phyloP scores from a whole-genome alignment of 495 filamentous ascomycete species.

The Achaetomiella virescens region DNA sequence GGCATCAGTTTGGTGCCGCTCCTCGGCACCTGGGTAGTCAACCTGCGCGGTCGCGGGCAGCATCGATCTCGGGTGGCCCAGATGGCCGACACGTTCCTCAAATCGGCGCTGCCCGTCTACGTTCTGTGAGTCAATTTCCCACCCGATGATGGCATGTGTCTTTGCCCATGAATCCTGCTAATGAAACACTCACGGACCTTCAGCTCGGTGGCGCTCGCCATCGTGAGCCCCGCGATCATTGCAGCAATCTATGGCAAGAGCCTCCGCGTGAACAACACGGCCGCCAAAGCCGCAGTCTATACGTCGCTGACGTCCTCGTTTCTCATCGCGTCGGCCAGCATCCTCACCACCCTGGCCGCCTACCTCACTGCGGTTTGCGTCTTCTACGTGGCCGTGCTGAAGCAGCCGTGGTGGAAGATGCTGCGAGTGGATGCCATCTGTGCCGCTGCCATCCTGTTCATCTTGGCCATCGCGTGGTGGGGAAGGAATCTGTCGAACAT shows the following conservation, averaged over 20 bases:
- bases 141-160: too few relatives aligned
- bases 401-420: constrained; percentile 4
- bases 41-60: neutral
- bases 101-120: neutral
- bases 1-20: neutral
- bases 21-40: neutral
- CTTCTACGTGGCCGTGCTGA: neutral
- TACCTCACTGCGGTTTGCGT: neutral
- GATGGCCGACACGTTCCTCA: neutral
- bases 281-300: neutral
- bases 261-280: neutral
- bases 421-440: neutral
- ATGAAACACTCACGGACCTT: too few relatives aligned
- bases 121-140: neutral
- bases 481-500: neutral
- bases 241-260: neutral
- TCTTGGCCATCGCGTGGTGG: constrained; percentile 1
- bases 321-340: neutral
- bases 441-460: neutral
- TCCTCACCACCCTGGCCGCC: neutral
- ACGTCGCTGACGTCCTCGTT: neutral
- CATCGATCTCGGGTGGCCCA: neutral
- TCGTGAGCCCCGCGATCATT: neutral
- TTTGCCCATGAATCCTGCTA: neutral
- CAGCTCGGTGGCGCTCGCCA: neutral